Evolutionary conservation across 75 land plant species (phyloP), one percentile per base, ranked within the genome.

Genomic region (Pseudotsuga menziesii): DNA sequence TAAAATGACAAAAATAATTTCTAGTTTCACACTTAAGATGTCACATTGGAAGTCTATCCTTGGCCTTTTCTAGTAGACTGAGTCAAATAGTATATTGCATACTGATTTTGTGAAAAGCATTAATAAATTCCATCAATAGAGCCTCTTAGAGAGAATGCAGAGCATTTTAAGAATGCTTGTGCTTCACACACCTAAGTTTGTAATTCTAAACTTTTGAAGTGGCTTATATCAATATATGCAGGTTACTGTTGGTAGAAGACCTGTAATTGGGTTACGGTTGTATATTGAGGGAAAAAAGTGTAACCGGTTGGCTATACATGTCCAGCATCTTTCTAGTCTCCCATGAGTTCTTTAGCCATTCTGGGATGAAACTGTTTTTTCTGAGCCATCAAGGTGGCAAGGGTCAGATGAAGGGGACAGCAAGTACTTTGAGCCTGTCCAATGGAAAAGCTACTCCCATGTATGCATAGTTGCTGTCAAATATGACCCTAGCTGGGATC

Each of bases 241-340:
- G 90, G 94, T 87, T 11, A 54, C 75, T n/a, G 79, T 55, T 77
- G 81, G 58, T 56, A 67, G 75, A 41, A 89, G 77, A 61, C 90
- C 89, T 17, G 79, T 87, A 16, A 75, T 79, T 32, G 94, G 91
- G 4, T 63, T 91, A 36, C 80, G 89, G 6, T 59, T 89, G 29
- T 88, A 80, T 71, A 76, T 89, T 14, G 89, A 89, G 72, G 90
- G 91, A 4, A 86, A 79, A 29, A 92, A 82, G 59, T 80, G 84
- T 29, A 29, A 29, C 32, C 1, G 32, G 32, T 29, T 29, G 32
- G n/a, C n/a, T n/a, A n/a, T n/a, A n/a, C n/a, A n/a, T n/a, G n/a
- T n/a, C n/a, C n/a, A n/a, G n/a, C n/a, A n/a, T n/a, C n/a, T n/a
- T n/a, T n/a, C n/a, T n/a, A n/a, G n/a, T n/a, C n/a, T n/a, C n/a